Evolutionary conservation across 129 eudicot genomes (phyloP), one percentile per base, ranked within the genome.

Genomic region (Pittosporum tobira): DNA sequence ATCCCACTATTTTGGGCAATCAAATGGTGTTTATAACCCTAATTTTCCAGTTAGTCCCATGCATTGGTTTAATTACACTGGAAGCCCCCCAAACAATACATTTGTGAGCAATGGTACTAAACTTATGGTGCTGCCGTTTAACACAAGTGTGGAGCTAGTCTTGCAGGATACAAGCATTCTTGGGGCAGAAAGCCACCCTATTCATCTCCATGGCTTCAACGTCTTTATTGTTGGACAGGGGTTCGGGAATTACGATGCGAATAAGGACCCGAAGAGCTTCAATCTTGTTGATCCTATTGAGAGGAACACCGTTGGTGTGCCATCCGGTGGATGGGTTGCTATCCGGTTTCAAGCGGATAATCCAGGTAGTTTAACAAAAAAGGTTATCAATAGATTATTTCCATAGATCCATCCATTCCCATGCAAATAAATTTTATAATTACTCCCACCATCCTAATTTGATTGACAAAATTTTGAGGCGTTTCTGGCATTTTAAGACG

Each of bases 261-360:
- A 18, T 21, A 71, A 70, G 30, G 84, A 78, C 55, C 72, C 75
- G 45, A 20, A 59, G n/a, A 72, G 20, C 13, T 74, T 74, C 54
- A 75, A 70, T 58, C 77, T 80, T 46, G 57, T 76, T 1, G 82
- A 80, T 47, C 87, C 87, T n/a, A 52, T 76, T 40, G 77, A 76
- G 69, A 68, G 87, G 43, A 80, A 80, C 57, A 81, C 88, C 3
- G 55, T 81, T 37, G 84, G 81, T 42, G 88, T 81, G 28, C 84
- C 88, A 2, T 52, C 84, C 0, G 84, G 81, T 13, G 84, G 84
- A 13, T 79, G 84, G 84, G 80, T 71, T 51, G 77, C 81, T 0
- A 66, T 79, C 15, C 63, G 81, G 44, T 79, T 79, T 30, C 44
- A 49, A 19, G 81, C 80, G 7, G 84, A 79, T 45, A 79, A 79